phyloP scores from a whole-genome alignment of 495 filamentous ascomycete genomes.

The Mytilinidion resinicola region DNA sequence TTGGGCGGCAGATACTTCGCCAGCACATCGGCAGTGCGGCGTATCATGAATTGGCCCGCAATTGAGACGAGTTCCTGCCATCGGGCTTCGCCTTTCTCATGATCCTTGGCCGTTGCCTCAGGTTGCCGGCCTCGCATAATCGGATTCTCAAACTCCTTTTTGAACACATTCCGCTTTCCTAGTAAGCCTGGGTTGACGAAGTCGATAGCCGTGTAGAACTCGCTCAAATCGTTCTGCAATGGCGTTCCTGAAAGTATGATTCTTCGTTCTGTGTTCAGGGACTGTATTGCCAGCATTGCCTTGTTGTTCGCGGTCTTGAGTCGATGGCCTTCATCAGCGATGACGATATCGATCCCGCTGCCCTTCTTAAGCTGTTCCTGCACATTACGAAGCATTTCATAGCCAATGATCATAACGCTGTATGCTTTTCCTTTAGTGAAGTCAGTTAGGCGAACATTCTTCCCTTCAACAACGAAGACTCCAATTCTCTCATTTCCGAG shows the following conservation, averaged over 20 bases:
- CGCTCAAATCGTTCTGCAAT: constrained; percentile 72
- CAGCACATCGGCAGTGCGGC: constrained; percentile 68
- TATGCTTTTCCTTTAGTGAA: constrained; percentile 74
- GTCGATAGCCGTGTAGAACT: constrained; percentile 75
- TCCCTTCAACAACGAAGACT: constrained; percentile 64
- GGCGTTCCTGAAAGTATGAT: constrained; percentile 73
- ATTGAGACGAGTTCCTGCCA: constrained; percentile 61
- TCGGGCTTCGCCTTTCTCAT: constrained; percentile 66
- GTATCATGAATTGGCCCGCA: constrained; percentile 68
- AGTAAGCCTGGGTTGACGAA: constrained; percentile 73
- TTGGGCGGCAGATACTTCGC: constrained; percentile 69
- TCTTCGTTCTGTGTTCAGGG: constrained; percentile 59
- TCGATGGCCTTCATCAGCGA: constrained; percentile 76
- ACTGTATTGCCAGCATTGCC: constrained; percentile 66
- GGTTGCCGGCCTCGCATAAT: constrained; percentile 70
- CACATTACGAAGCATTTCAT: constrained; percentile 68
- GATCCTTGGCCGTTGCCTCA: constrained; percentile 56
- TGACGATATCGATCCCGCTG: constrained; percentile 64
- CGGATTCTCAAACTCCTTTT: constrained; percentile 64
- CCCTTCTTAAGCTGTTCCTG: constrained; percentile 61
- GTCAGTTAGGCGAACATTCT: constrained; percentile 56
- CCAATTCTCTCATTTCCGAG: constrained; percentile 71
- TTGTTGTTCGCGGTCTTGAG: constrained; percentile 81
- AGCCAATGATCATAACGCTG: constrained; percentile 75
- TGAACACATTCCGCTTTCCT: constrained; percentile 61